Evolutionary conservation across 2,329 filamentous ascomycete species (phyloP).

Genomic region (Botrytis deweyae): DNA sequence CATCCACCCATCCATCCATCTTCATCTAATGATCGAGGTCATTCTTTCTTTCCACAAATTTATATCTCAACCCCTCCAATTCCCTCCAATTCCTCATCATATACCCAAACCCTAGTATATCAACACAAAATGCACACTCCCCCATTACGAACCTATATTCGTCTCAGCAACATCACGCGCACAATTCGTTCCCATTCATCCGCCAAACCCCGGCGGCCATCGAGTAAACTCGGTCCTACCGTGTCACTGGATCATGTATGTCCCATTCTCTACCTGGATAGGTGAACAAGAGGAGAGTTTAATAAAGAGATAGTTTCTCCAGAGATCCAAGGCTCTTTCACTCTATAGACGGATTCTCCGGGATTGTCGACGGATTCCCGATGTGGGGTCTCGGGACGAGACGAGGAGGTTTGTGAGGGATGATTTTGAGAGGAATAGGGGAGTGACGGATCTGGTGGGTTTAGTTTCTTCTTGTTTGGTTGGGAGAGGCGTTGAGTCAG

Average conservation of each 20-base stretch:
- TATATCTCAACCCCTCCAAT: background rate
- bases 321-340: slow-evolving; percentile 53
- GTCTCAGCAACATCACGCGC: background rate
- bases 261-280: slow-evolving; percentile 11
- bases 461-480: background rate
- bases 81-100: background rate
- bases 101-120: background rate
- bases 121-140: slow-evolving; percentile 2
- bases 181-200: slow-evolving; percentile 19
- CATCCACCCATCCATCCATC: background rate
- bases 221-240: slow-evolving; percentile 42
- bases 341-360: slow-evolving; percentile 60
- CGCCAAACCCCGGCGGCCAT: slow-evolving; percentile 35
- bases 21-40: background rate
- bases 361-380: slow-evolving; percentile 52
- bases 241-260: slow-evolving; percentile 60
- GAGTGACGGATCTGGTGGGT: slow-evolving; percentile 56
- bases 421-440: slow-evolving; percentile 60
- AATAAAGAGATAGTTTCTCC: slow-evolving; percentile 49
- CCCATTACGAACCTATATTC: background rate
- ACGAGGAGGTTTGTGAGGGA: slow-evolving; percentile 56
- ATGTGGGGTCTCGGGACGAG: slow-evolving; percentile 53
- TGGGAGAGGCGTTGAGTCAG: background rate
- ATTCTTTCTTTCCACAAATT: background rate
- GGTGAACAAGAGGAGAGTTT: background rate